Evolutionary conservation across 768 basidiomycete genomes (phyloP).

Genomic region (Suillus variegatus): DNA sequence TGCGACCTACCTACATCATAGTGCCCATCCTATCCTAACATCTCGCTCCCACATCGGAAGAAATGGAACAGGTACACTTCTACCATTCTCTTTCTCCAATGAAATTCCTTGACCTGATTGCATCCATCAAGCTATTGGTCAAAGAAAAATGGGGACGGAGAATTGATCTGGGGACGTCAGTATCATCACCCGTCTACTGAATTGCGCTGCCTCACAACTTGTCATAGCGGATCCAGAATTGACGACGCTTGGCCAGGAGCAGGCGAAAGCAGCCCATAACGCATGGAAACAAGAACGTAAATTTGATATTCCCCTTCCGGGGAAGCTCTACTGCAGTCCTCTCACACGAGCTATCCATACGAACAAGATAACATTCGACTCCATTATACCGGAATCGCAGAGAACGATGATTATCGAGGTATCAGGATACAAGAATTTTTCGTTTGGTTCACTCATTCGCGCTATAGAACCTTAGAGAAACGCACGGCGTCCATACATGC

Average conservation of each 20-base stretch:
- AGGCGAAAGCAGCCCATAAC: slow-evolving; percentile 48
- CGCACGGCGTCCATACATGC: slow-evolving; percentile 68
- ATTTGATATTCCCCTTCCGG: slow-evolving; percentile 48
- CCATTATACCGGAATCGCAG: slow-evolving; percentile 29
- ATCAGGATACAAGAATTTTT: background rate
- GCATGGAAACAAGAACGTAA: slow-evolving; percentile 52
- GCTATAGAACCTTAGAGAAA: slow-evolving; percentile 64
- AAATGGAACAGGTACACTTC: slow-evolving; percentile 62
- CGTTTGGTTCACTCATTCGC: background rate
- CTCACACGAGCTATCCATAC: slow-evolving; percentile 64
- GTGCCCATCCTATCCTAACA: background rate
- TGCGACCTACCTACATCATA: slow-evolving; percentile 15
- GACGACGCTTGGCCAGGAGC: slow-evolving; percentile 55
- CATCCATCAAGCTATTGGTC: slow-evolving; percentile 54
- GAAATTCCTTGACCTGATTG: background rate
- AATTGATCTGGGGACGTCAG: slow-evolving; percentile 75
- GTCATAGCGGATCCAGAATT: slow-evolving; percentile 63
- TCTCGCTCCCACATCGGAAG: slow-evolving; percentile 16
- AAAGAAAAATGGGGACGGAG: slow-evolving; percentile 61
- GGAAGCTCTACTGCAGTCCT: slow-evolving; percentile 62
- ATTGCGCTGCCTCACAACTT: slow-evolving; percentile 2
- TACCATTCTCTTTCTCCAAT: background rate
- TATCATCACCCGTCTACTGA: slow-evolving; percentile 15
- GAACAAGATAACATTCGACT: slow-evolving; percentile 51
- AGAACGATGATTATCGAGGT: slow-evolving; percentile 60